Evolutionary conservation across 1,139 yeast genomes (phyloP).

Genomic region (Debaryomyces singareniensis): DNA sequence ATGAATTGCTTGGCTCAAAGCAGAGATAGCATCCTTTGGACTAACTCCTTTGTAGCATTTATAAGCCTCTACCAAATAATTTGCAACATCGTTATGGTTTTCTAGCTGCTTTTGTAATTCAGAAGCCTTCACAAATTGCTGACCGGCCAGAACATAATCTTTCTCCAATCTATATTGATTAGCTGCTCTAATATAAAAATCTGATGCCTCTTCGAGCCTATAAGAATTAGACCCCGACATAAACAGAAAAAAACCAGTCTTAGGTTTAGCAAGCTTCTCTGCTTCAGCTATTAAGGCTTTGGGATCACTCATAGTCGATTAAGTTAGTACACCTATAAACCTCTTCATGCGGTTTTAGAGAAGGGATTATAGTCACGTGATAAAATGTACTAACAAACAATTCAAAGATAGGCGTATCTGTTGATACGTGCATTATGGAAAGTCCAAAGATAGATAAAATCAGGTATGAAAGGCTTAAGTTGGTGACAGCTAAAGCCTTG

Average conservation of each 20-base stretch:
- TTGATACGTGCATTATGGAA: constrained; percentile 4
- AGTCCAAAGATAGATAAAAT: constrained; percentile 24
- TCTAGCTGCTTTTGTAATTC: constrained; percentile 68
- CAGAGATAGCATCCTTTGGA: constrained; percentile 74
- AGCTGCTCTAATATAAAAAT: constrained; percentile 84
- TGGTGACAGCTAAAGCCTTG: constrained; percentile 60
- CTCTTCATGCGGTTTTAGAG: no score
- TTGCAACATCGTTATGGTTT: constrained; percentile 87
- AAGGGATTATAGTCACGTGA: constrained; percentile 1
- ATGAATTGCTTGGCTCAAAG: constrained; percentile 71
- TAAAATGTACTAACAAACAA: background rate
- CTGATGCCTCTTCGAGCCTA: constrained; percentile 87
- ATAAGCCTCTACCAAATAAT: constrained; percentile 84
- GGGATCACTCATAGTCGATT: constrained; percentile 31
- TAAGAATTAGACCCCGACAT: constrained; percentile 64
- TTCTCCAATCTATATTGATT: constrained; percentile 75
- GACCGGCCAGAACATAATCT: constrained; percentile 69
- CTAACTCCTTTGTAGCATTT: constrained; percentile 72
- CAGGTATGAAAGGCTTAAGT: constrained; percentile 47
- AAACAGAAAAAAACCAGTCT: constrained; percentile 65
- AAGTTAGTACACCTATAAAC: no score
- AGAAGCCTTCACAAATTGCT: constrained; percentile 81
- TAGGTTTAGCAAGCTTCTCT: constrained; percentile 49
- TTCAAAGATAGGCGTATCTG: background rate
- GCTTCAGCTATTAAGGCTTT: constrained; percentile 37